Percentiles rank a stretch among this genome's conserved stretches.
Conservation (phyloP, 805 yeast genomes). For the Yamadazyma ubonensis region DNA sequence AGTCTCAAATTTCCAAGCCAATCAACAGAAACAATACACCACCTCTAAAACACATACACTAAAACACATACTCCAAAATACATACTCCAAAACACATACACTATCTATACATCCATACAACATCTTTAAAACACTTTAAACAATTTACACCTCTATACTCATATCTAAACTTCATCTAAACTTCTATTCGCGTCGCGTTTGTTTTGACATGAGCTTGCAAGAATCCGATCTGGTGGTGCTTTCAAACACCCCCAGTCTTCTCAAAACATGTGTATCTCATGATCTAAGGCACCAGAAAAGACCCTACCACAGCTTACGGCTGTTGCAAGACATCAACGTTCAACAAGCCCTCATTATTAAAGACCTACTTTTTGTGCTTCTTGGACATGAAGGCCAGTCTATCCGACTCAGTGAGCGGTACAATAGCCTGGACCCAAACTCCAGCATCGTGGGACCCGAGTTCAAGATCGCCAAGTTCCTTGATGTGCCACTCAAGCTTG, state of each 20-base stretch:
- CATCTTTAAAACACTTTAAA: too few species aligned
- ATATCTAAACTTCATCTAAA: too few species aligned
- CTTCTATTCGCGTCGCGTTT: too few species aligned
- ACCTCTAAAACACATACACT: too few species aligned
- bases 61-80: too few species aligned
- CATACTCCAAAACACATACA: too few species aligned
- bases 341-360: constrained; percentile 74
- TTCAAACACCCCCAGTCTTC: constrained; percentile 16
- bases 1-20: too few species aligned
- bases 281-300: too few species aligned
- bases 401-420: constrained; percentile 66
- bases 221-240: constrained; percentile 21
- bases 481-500: constrained; percentile 70
- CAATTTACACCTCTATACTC: too few species aligned
- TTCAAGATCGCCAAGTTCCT: constrained; percentile 68
- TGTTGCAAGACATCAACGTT: constrained; percentile 44
- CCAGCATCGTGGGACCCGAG: constrained; percentile 66
- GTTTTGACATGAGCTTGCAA: too few species aligned
- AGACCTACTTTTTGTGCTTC: constrained; percentile 66
- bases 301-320: constrained; percentile 30
- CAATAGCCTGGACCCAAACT: constrained; percentile 42
- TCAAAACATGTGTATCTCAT: constrained; percentile 11
- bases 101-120: too few species aligned
- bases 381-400: constrained; percentile 77
- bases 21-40: too few species aligned